Evolutionary conservation across 2,329 filamentous ascomycete species (phyloP).

Genomic region (Fusarium sp.): DNA sequence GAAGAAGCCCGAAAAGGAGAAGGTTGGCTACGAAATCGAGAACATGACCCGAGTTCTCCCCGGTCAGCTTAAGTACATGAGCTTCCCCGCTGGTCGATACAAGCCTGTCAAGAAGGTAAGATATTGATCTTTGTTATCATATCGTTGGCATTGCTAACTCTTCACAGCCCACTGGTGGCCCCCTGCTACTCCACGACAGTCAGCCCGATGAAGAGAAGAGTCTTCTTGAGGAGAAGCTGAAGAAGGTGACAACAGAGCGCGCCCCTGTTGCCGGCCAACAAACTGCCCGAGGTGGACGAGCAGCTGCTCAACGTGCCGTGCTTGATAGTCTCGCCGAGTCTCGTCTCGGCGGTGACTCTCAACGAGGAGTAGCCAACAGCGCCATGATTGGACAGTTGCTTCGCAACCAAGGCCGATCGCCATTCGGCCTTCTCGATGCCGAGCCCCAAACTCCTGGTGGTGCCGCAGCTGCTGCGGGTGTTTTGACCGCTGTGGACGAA

Average conservation of each 20-base stretch:
- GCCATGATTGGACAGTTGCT: constrained; percentile 60
- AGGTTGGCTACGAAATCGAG: constrained; percentile 93
- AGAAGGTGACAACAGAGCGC: constrained; percentile 78
- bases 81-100: constrained; percentile 90
- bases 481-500: constrained; percentile 89
- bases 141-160: constrained; percentile 41
- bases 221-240: constrained; percentile 91
- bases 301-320: constrained; percentile 52
- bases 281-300: constrained; percentile 50
- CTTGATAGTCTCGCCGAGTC: constrained; percentile 55
- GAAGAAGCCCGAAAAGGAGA: constrained; percentile 96
- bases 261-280: constrained; percentile 68
- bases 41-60: constrained; percentile 98
- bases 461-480: constrained; percentile 80
- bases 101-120: constrained; percentile 89
- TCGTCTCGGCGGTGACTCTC: not conserved
- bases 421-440: constrained; percentile 48
- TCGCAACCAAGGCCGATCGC: constrained; percentile 55
- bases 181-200: constrained; percentile 90
- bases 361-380: constrained; percentile 51
- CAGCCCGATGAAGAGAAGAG: constrained; percentile 82
- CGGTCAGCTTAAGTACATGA: constrained; percentile 94
- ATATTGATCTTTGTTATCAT: not conserved
- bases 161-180: constrained; percentile 86
- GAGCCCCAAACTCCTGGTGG: constrained; percentile 50